A percentile compares a stretch with the other conserved stretches of the same genome.
phyloP scores from a whole-genome alignment of 176 grass and related monocot genomes.

The Bolboschoenus planiculmis region DNA sequence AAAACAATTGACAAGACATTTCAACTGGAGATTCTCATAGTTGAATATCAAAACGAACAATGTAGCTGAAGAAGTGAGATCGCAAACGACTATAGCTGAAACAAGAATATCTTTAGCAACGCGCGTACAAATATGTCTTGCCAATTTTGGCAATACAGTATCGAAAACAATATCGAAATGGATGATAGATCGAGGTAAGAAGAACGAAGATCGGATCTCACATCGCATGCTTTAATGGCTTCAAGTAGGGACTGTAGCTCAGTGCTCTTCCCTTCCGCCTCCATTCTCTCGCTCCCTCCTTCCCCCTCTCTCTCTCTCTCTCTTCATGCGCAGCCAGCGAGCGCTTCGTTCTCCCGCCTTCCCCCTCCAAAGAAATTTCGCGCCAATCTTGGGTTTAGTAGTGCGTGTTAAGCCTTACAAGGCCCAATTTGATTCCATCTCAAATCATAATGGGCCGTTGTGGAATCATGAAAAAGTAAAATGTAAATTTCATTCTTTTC shows the following conservation, averaged over 20 bases:
- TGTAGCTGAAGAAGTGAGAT: not conserved
- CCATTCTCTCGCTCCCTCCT: slow-evolving; percentile 1
- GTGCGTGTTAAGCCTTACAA: not conserved
- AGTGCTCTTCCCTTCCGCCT: not conserved
- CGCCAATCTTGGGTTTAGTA: not conserved
- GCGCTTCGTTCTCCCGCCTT: slow-evolving; percentile 24
- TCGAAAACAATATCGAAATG: not conserved
- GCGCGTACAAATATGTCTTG: not conserved
- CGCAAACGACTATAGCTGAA: not conserved
- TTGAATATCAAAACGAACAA: not conserved
- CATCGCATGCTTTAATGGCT: slow-evolving; percentile 47
- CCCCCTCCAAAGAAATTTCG: not conserved
- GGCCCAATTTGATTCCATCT: not conserved
- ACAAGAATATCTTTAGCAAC: not conserved
- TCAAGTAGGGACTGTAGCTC: slow-evolving; percentile 36
- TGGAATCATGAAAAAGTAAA: too few relatives aligned
- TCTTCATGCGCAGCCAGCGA: not conserved
- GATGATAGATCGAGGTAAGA: not conserved
- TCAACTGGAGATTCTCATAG: not conserved
- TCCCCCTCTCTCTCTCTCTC: not conserved
- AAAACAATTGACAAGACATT: not conserved
- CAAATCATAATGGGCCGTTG: too few relatives aligned
- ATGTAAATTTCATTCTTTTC: too few relatives aligned
- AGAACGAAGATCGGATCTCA: slow-evolving; percentile 15
- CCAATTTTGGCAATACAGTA: not conserved